These are phyloP conservation scores for Punica granatum DNA, from an alignment of 345 rosid genomes.

Conservation along the genomic window DNA sequence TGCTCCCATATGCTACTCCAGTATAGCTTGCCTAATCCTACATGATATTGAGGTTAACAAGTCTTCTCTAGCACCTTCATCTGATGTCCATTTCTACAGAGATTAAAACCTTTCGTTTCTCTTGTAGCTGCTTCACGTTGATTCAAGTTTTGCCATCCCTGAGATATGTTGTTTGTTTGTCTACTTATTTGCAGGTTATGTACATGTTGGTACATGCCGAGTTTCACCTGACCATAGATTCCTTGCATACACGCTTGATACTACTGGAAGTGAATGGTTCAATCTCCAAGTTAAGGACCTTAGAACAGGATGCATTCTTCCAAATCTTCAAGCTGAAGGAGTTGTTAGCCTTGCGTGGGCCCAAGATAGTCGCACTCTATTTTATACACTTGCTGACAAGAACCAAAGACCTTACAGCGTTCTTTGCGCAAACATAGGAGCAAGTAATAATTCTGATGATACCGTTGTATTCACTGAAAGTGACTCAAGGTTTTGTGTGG, in stretches of 20 bases:
- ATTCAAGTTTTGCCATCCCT: neutral
- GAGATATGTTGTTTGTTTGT: neutral
- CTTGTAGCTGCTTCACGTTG: neutral
- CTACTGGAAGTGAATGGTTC: conserved; percentile 59
- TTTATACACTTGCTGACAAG: conserved; percentile 58
- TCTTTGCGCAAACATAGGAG: conserved; percentile 5
- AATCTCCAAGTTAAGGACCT: conserved; percentile 77
- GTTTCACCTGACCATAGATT: conserved; percentile 79
- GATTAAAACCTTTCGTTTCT: neutral
- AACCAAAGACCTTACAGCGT: conserved; percentile 72
- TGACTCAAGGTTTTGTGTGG: conserved; percentile 75
- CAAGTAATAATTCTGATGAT: conserved; percentile 22
- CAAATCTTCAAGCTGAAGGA: conserved; percentile 42
- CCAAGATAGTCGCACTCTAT: conserved; percentile 57
- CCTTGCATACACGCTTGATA: conserved; percentile 80
- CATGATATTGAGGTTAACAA: no score
- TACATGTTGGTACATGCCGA: conserved; percentile 77
- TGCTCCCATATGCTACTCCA: neutral
- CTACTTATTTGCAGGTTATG: conserved; percentile 46
- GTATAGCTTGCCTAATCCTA: no score
- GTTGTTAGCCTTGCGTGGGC: conserved; percentile 94
- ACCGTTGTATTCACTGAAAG: conserved; percentile 40
- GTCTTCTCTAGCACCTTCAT: neutral
- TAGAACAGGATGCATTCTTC: conserved; percentile 36
- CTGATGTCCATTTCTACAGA: neutral